Evolutionary conservation across 306 rosid species (phyloP), one percentile per base, ranked within the genome.

Genomic region (Pyrus communis): DNA sequence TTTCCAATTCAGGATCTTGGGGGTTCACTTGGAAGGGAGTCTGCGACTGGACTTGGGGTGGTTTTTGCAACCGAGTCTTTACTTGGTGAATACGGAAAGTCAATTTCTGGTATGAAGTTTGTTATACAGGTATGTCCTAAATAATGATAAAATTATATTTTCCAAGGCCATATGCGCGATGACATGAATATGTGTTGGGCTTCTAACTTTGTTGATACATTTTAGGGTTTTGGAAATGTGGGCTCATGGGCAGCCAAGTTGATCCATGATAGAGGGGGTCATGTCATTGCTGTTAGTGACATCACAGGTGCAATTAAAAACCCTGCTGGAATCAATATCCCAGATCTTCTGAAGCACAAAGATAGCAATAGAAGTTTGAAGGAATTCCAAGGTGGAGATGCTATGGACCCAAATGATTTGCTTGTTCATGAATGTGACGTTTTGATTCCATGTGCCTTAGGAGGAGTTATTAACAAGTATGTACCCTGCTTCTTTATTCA

Each of bases 161-260:
- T 35, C 49, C 58, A 7, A 7, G 61, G 7, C 22, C 7, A 23
- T 59, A 42, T 4, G 23, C 3, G 2, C 0, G 21, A 54, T 14
- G 25, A 67, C 31, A 40, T 31, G 31, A 73, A 43, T 22, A 55
- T 52, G 22, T 49, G 17, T 40, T 67, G 4, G 18, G 13, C 28
- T 21, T 78, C 28, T 49, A 30, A 51, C 35, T 57, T 55, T 49
- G 7, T 43, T 43, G 15, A 64, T 42, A 31, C 46, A 40, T 78
- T 84, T 9, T 59, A 90, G 96, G 96, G 93, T 55, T 88, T 90
- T 67, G 89, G 94, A 69, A 89, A 87, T 59, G 91, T 89, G 67
- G 97, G 97, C 33, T 86, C 93, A 0, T 91, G 93, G 91, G 93
- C 94, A 46, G 90, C 93, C 49, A 89, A 79, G 80, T 80, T 86